These are phyloP conservation scores for Colletotrichum musicola DNA, from an alignment of 2,329 filamentous ascomycete species.

Conservation along the genomic window DNA sequence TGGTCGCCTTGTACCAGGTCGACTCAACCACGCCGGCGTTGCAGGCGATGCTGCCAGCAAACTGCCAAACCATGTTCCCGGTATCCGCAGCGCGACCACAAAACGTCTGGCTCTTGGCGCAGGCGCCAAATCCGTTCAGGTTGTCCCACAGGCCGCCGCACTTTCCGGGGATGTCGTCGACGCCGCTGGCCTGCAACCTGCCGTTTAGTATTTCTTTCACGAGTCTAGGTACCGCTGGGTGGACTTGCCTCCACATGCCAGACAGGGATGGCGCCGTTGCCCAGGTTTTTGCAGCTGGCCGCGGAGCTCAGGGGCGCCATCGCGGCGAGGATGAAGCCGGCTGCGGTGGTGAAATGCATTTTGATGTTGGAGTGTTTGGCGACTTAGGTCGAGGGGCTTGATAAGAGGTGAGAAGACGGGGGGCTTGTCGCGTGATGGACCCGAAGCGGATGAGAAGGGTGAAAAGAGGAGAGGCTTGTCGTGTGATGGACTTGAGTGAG, in stretches of 20 bases:
- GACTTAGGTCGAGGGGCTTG: background rate
- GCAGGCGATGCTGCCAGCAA: slow-evolving; percentile 6
- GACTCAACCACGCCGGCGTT: background rate
- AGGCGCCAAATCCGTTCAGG: background rate
- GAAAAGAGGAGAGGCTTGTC: background rate
- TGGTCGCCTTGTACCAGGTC: slow-evolving; percentile 14
- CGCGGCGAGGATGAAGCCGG: background rate
- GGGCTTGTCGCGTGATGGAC: background rate
- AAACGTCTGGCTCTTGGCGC: background rate
- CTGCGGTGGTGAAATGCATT: slow-evolving; percentile 11
- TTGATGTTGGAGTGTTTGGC: background rate
- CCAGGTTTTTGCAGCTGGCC: background rate
- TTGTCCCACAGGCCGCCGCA: slow-evolving; percentile 23
- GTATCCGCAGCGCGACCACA: background rate
- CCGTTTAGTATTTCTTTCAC: too few species aligned
- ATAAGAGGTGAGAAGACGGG: background rate
- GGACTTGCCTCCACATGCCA: background rate
- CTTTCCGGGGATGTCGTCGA: slow-evolving; percentile 19
- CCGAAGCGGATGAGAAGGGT: too few species aligned
- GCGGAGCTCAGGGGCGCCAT: slow-evolving; percentile 4
- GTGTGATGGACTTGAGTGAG: background rate
- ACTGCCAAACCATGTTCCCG: background rate
- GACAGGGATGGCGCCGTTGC: background rate
- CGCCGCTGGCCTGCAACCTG: background rate
- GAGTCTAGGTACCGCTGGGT: too few species aligned